Evolutionary conservation across 2,329 filamentous ascomycete species (phyloP).

Genomic region (Fusarium avenaceum): DNA sequence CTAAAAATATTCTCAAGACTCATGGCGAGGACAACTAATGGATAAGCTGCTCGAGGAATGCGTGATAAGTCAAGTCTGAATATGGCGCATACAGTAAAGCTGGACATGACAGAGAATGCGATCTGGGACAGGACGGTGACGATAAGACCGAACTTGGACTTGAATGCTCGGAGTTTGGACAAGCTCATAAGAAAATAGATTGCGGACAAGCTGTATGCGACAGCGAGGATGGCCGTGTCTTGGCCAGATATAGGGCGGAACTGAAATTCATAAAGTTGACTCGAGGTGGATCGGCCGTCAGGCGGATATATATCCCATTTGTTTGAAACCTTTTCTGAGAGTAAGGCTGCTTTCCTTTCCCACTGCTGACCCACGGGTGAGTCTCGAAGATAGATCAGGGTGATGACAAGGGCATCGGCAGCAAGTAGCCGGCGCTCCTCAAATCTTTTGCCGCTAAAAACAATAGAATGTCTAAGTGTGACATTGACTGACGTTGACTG

Average conservation of each 20-base stretch:
- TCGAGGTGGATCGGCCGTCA: conserved; percentile 66
- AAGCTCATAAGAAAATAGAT: conserved; percentile 77
- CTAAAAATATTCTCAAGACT: conserved; percentile 85
- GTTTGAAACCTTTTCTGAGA: conserved; percentile 64
- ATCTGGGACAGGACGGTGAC: conserved; percentile 79
- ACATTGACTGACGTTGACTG: conserved; percentile 78
- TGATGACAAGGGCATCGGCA: conserved; percentile 83
- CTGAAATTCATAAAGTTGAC: conserved; percentile 81
- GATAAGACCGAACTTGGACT: conserved; percentile 80
- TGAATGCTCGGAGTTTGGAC: conserved; percentile 78
- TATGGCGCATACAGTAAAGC: conserved; percentile 83
- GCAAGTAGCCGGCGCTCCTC: conserved; percentile 75
- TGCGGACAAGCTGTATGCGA: conserved; percentile 74
- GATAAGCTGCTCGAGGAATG: conserved; percentile 81
- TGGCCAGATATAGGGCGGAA: conserved; percentile 78
- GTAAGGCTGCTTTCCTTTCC: conserved; percentile 69
- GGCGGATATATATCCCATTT: conserved; percentile 76
- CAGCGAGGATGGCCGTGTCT: conserved; percentile 73
- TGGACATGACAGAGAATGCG: conserved; percentile 79
- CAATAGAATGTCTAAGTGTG: conserved; percentile 81
- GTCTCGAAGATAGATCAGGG: conserved; percentile 76
- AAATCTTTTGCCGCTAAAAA: conserved; percentile 86
- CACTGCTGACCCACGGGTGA: conserved; percentile 75
- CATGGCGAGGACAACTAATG: conserved; percentile 80
- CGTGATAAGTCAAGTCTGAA: conserved; percentile 81